Conservation (phyloP, 331 rosid species). For the Quercus lobata region DNA sequence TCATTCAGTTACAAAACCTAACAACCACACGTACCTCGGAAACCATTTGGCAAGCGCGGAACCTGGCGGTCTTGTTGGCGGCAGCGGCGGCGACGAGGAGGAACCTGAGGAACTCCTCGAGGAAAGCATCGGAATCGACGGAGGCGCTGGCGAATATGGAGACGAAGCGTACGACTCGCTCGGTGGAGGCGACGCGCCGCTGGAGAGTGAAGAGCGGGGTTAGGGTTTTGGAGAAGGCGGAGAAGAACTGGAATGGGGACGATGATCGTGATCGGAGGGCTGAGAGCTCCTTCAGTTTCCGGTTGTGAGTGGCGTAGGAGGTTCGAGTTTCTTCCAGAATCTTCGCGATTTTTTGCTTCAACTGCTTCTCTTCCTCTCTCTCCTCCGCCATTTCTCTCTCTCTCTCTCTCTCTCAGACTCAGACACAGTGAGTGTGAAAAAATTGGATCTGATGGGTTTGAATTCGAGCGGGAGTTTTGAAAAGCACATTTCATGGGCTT, state of each 20-base stretch:
- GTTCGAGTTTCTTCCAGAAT: slow-evolving; percentile 63
- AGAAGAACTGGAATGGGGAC: slow-evolving; percentile 49
- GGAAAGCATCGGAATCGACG: slow-evolving; percentile 43
- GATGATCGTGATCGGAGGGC: slow-evolving; percentile 55
- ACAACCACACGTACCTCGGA: slow-evolving; percentile 53
- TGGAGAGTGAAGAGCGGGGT: slow-evolving; percentile 64
- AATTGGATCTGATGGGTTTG: slow-evolving; percentile 24
- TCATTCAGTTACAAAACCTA: no score
- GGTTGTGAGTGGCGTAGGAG: slow-evolving; percentile 81
- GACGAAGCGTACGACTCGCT: slow-evolving; percentile 67
- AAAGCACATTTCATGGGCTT: background rate
- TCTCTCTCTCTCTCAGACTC: background rate
- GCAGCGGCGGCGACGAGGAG: slow-evolving; percentile 51
- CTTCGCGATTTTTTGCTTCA: slow-evolving; percentile 49
- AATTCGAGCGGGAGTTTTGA: slow-evolving; percentile 43
- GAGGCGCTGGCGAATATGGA: slow-evolving; percentile 49
- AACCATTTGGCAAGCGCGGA: slow-evolving; percentile 80
- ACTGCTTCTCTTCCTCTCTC: slow-evolving; percentile 32
- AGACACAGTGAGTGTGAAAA: background rate
- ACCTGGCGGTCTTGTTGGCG: slow-evolving; percentile 60
- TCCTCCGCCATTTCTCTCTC: slow-evolving; percentile 32
- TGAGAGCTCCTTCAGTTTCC: slow-evolving; percentile 80
- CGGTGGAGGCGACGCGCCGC: slow-evolving; percentile 58
- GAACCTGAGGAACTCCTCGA: slow-evolving; percentile 65
- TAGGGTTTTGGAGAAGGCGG: slow-evolving; percentile 62